Percentiles rank a stretch among this genome's conserved stretches.
These are phyloP conservation scores for Trichoderma virens DNA, from an alignment of 495 filamentous ascomycete genomes.

Conservation along the genomic window DNA sequence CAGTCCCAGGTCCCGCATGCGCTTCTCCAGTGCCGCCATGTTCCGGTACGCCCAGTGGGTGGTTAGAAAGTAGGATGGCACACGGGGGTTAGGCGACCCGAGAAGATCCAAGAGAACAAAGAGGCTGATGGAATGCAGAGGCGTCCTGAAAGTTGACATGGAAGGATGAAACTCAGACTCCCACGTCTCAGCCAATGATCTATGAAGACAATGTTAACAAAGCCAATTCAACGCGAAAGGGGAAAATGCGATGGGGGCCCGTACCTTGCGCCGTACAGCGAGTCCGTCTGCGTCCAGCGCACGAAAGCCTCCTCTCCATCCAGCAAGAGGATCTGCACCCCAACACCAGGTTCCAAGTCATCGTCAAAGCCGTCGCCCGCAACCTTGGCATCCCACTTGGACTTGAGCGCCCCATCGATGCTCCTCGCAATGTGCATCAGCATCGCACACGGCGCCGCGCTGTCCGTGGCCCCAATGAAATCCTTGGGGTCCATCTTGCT, in stretches of 20 bases:
- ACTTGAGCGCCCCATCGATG: constrained; percentile 68
- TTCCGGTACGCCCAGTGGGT: constrained; percentile 90
- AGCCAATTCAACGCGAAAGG: not conserved
- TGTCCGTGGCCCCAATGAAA: constrained; percentile 92
- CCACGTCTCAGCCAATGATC: constrained; percentile 68
- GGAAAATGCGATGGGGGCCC: constrained; percentile 13
- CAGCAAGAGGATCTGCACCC: constrained; percentile 81
- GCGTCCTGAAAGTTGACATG: constrained; percentile 63
- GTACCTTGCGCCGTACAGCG: constrained; percentile 75
- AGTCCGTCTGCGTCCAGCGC: constrained; percentile 69
- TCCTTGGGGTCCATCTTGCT: constrained; percentile 72
- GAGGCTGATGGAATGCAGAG: constrained; percentile 69
- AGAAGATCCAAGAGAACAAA: constrained; percentile 93
- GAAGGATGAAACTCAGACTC: constrained; percentile 57
- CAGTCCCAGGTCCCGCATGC: constrained; percentile 48
- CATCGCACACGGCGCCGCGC: constrained; percentile 88
- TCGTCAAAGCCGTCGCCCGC: constrained; percentile 43
- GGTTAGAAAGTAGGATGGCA: constrained; percentile 75
- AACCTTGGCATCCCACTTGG: constrained; percentile 70
- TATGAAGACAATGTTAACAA: constrained; percentile 19
- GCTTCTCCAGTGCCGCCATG: constrained; percentile 59
- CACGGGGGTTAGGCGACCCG: constrained; percentile 57
- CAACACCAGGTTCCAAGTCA: constrained; percentile 59
- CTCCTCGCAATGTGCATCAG: constrained; percentile 77
- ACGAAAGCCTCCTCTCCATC: constrained; percentile 94